Conservation (phyloP, 306 rosid species). For the Leucaena leucocephala region DNA sequence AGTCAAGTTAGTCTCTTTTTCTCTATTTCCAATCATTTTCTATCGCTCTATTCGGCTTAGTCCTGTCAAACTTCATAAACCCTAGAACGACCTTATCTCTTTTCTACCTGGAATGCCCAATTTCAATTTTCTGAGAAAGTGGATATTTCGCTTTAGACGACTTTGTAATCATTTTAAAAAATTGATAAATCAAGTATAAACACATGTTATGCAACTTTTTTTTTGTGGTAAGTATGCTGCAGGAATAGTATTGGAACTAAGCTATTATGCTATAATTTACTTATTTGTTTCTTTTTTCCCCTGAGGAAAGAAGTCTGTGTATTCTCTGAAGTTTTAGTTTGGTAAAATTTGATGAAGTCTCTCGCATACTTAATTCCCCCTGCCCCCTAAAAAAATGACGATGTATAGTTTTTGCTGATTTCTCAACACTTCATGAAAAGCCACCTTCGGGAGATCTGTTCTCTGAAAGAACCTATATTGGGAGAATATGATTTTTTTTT, state of each 20-base stretch:
- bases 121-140: not conserved
- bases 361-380: not conserved
- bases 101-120: not conserved
- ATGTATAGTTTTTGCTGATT: not conserved
- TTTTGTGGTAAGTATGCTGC: not conserved
- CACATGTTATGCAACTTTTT: not conserved
- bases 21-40: not conserved
- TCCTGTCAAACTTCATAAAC: constrained; percentile 28
- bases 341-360: not conserved
- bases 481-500: not conserved
- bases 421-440: not conserved
- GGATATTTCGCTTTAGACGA: not conserved
- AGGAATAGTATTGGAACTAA: not conserved
- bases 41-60: not conserved
- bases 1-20: constrained; percentile 66
- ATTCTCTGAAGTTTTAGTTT: not conserved
- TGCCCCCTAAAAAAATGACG: not conserved
- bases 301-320: not conserved
- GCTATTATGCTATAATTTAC: not conserved
- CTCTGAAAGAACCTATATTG: not conserved
- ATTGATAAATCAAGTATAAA: not conserved
- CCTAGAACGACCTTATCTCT: constrained; percentile 44
- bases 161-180: not conserved
- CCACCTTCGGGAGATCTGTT: not conserved
- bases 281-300: not conserved